Percentiles rank a stretch among this genome's conserved stretches.
phyloP scores from a whole-genome alignment of 2,329 filamentous ascomycete species.

The Talaromyces funiculosus region DNA sequence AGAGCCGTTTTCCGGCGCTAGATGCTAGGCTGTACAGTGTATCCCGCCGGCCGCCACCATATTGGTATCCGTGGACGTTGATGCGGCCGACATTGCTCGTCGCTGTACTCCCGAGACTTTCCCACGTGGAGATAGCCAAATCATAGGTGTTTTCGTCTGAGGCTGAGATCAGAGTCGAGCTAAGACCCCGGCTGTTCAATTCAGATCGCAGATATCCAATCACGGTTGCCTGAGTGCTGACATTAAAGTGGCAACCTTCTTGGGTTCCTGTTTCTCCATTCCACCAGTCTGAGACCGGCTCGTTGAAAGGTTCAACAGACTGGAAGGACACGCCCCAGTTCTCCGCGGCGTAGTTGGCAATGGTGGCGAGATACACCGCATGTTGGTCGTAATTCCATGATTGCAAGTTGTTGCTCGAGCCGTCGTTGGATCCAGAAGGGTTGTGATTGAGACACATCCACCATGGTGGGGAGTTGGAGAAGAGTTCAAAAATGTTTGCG shows the following conservation, averaged over 20 bases:
- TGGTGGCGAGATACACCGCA: not conserved
- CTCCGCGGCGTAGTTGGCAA: not conserved
- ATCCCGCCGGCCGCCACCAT: not conserved
- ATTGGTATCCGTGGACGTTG: constrained; percentile 2
- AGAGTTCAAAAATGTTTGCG: constrained; percentile 1
- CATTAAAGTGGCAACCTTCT: not conserved
- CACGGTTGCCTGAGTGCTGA: not conserved
- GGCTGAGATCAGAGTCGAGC: not conserved
- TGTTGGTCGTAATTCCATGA: constrained; percentile 4
- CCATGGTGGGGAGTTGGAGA: constrained; percentile 1
- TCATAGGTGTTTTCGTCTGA: constrained; percentile 2
- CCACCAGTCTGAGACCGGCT: not conserved
- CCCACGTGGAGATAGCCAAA: constrained; percentile 1
- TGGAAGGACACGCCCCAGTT: constrained; percentile 2
- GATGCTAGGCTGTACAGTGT: constrained; percentile 1
- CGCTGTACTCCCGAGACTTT: not conserved
- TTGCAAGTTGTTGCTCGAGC: not conserved
- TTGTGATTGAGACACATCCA: constrained; percentile 6
- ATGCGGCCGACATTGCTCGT: not conserved
- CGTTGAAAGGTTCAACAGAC: constrained; percentile 1
- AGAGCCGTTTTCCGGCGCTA: not conserved
- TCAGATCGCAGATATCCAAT: not conserved
- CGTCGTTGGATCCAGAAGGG: constrained; percentile 1
- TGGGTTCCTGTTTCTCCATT: constrained; percentile 1
- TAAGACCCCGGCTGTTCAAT: not conserved